phyloP scores from a whole-genome alignment of 2,329 filamentous ascomycete genomes.

The Xylariaceae sp. region DNA sequence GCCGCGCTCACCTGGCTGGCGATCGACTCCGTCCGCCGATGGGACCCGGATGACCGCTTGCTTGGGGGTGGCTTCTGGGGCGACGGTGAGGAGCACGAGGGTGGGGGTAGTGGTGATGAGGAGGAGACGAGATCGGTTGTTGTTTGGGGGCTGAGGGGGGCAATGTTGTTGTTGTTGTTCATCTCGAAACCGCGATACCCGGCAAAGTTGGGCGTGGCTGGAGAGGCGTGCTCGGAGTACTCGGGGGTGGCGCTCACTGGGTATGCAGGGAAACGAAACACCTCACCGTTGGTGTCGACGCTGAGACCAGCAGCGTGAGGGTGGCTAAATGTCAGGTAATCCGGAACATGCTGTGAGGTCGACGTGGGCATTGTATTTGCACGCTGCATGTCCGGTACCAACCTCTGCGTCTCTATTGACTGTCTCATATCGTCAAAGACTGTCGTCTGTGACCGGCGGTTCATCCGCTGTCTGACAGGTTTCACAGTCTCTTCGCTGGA shows the following conservation, averaged over 20 bases:
- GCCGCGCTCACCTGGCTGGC: constrained; percentile 54
- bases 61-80: constrained; percentile 15
- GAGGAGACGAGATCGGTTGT: no score
- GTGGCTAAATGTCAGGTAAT: constrained; percentile 49
- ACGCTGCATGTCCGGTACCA: constrained; percentile 51
- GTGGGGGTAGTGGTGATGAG: no score
- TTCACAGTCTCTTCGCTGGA: constrained; percentile 64
- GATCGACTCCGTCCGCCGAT: constrained; percentile 55
- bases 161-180: constrained; percentile 39
- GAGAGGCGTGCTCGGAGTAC: constrained; percentile 48
- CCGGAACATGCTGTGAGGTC: constrained; percentile 46
- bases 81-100: background rate
- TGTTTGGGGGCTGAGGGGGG: constrained; percentile 32
- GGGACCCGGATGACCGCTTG: constrained; percentile 32
- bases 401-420: constrained; percentile 46
- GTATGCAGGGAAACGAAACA: constrained; percentile 31
- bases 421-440: constrained; percentile 56
- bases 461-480: constrained; percentile 41
- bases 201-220: constrained; percentile 44
- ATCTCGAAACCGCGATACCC: constrained; percentile 41
- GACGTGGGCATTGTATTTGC: constrained; percentile 42
- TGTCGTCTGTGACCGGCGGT: constrained; percentile 41
- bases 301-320: constrained; percentile 34
- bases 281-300: constrained; percentile 37
- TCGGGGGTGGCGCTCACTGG: constrained; percentile 39